A percentile compares a stretch with the other conserved stretches of the same genome.
Conservation (phyloP, 495 filamentous ascomycete genomes). For the Daldinia vernicosa region DNA sequence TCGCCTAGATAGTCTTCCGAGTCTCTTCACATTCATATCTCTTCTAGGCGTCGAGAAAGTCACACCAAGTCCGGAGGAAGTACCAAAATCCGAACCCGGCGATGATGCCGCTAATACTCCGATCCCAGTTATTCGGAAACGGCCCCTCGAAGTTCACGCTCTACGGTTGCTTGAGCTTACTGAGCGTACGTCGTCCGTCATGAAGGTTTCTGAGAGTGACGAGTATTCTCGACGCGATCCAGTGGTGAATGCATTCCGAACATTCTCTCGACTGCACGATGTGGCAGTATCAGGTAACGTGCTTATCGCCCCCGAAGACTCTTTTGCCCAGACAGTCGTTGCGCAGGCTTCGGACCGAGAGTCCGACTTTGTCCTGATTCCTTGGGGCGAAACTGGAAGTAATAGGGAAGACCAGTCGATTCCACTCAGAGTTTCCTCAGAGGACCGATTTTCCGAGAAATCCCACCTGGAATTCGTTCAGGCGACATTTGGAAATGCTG, state of each 20-base stretch:
- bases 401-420: slow-evolving; percentile 68
- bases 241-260: slow-evolving; percentile 89
- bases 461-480: slow-evolving; percentile 73
- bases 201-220: slow-evolving; percentile 88
- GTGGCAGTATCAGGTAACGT: slow-evolving; percentile 84
- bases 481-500: slow-evolving; percentile 66
- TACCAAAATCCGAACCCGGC: slow-evolving; percentile 39
- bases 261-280: slow-evolving; percentile 85
- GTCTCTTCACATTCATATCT: slow-evolving; percentile 83
- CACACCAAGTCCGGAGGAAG: slow-evolving; percentile 27
- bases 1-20: slow-evolving; percentile 88
- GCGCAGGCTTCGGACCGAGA: slow-evolving; percentile 70
- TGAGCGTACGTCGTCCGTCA: slow-evolving; percentile 92
- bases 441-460: slow-evolving; percentile 60
- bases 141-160: slow-evolving; percentile 82
- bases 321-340: slow-evolving; percentile 79
- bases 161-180: slow-evolving; percentile 87
- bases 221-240: slow-evolving; percentile 82
- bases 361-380: slow-evolving; percentile 85
- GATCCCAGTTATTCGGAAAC: slow-evolving; percentile 46
- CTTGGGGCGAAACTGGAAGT: slow-evolving; percentile 88
- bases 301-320: slow-evolving; percentile 75
- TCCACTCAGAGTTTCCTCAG: slow-evolving; percentile 46
- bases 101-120: slow-evolving; percentile 27
- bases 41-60: slow-evolving; percentile 69